Percentiles rank a stretch among this genome's conserved stretches.
Evolutionary conservation across 129 eudicot species (phyloP).

Genomic region (Tagetes erecta): DNA sequence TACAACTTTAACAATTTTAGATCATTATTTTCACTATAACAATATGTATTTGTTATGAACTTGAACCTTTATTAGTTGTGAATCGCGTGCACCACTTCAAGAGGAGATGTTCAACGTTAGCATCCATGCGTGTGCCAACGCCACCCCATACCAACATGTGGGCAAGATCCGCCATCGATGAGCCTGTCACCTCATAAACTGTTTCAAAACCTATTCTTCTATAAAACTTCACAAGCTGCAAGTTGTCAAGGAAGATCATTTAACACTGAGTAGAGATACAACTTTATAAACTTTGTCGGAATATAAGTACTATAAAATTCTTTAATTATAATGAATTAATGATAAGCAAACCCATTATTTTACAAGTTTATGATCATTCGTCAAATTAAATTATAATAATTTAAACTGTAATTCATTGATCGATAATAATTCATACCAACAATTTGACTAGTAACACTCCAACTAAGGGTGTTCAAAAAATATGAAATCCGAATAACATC

Average conservation of each 20-base stretch:
- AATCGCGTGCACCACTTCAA: constrained; percentile 75
- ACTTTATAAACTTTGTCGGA: background rate
- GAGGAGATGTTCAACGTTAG: constrained; percentile 60
- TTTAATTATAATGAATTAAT: no score
- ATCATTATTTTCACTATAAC: background rate
- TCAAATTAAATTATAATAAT: no score
- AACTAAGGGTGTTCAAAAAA: no score
- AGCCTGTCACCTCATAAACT: constrained; percentile 70
- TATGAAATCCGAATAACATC: no score
- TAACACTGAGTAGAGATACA: background rate
- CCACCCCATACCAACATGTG: constrained; percentile 91
- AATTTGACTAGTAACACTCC: no score
- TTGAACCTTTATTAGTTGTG: constrained; percentile 15
- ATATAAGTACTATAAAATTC: background rate
- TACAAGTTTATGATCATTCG: background rate
- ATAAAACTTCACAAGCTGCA: constrained; percentile 79
- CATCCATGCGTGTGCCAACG: constrained; percentile 79
- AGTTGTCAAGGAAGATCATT: background rate
- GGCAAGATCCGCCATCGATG: constrained; percentile 53
- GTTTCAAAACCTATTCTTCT: constrained; percentile 69
- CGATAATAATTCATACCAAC: no score
- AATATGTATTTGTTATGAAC: background rate
- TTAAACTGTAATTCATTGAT: no score
- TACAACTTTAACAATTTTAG: background rate
- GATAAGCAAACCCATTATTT: no score